These are phyloP conservation scores for Neostapfia colusana DNA, from an alignment of 176 grass and related monocot species.

Conservation along the genomic window DNA sequence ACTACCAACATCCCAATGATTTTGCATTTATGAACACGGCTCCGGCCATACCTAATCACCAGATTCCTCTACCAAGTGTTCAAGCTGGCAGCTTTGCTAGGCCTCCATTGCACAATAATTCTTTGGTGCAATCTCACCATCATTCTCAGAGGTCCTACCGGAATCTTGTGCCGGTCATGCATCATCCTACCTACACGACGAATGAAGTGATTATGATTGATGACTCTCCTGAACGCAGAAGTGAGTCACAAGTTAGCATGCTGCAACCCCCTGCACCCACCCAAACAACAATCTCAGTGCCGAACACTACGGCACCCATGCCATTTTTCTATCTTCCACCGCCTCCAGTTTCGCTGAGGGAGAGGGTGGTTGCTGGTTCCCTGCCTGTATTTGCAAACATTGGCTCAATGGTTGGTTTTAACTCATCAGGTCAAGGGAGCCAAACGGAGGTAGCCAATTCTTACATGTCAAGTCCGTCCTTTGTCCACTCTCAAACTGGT, in stretches of 20 bases:
- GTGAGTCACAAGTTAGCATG: conserved; percentile 43
- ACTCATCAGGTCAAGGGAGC: conserved; percentile 51
- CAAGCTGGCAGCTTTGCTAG: conserved; percentile 40
- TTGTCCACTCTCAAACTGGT: conserved; percentile 49
- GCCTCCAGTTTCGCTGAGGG: conserved; percentile 47
- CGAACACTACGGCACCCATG: conserved; percentile 34
- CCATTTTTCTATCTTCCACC: conserved; percentile 68
- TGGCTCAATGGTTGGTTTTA: conserved; percentile 45
- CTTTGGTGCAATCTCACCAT: conserved; percentile 35
- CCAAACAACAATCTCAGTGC: conserved; percentile 31
- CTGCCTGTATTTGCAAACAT: conserved; percentile 40
- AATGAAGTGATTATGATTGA: conserved; percentile 76
- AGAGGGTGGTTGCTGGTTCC: conserved; percentile 47
- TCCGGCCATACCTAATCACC: conserved; percentile 31
- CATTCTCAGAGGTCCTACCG: conserved; percentile 44
- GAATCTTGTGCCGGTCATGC: conserved; percentile 39
- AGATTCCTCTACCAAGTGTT: conserved; percentile 44
- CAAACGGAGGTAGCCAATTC: conserved; percentile 38
- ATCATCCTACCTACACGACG: conserved; percentile 49
- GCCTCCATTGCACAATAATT: conserved; percentile 43
- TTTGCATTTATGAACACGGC: conserved; percentile 47
- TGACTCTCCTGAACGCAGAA: conserved; percentile 55
- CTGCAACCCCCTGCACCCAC: conserved; percentile 32
- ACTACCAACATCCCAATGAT: conserved; percentile 46
- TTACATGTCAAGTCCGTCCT: conserved; percentile 49